Conservation (phyloP, 768 basidiomycete species). For the Kwoniella pini region DNA sequence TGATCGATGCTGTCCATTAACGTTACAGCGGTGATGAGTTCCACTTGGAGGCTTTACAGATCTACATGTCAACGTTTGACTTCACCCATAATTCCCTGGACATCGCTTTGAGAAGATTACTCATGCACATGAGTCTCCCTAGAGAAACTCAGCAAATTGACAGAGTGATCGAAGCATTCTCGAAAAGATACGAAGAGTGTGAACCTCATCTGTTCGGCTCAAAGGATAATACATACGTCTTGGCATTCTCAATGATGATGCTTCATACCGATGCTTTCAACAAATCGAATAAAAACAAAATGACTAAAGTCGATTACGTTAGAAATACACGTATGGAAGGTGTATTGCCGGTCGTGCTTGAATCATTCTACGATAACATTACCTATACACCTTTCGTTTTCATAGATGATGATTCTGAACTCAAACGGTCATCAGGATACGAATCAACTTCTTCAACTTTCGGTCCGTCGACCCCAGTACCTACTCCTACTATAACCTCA, state of each 20-base stretch:
- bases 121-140: conserved; percentile 90
- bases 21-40: conserved; percentile 73
- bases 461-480: conserved; percentile 20
- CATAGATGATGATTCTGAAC: conserved; percentile 83
- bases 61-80: conserved; percentile 74
- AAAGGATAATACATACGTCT: conserved; percentile 87
- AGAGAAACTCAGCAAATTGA: conserved; percentile 98
- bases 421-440: conserved; percentile 59
- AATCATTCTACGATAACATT: conserved; percentile 97
- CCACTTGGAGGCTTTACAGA: conserved; percentile 66
- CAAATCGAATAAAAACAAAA: conserved; percentile 94
- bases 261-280: conserved; percentile 98
- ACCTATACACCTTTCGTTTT: conserved; percentile 95
- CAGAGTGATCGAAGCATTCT: conserved; percentile 93
- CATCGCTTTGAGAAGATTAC: conserved; percentile 79
- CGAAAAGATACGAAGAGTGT: conserved; percentile 75
- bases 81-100: conserved; percentile 81
- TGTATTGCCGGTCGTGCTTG: conserved; percentile 75
- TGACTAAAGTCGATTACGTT: conserved; percentile 92
- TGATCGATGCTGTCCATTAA: too few relatives aligned
- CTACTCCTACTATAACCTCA: not conserved
- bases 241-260: conserved; percentile 98
- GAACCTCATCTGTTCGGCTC: conserved; percentile 78
- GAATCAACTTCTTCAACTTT: conserved; percentile 7
- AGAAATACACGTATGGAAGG: conserved; percentile 89